phyloP scores from a whole-genome alignment of 73 alveolate species.

The Stentor roeselii region DNA sequence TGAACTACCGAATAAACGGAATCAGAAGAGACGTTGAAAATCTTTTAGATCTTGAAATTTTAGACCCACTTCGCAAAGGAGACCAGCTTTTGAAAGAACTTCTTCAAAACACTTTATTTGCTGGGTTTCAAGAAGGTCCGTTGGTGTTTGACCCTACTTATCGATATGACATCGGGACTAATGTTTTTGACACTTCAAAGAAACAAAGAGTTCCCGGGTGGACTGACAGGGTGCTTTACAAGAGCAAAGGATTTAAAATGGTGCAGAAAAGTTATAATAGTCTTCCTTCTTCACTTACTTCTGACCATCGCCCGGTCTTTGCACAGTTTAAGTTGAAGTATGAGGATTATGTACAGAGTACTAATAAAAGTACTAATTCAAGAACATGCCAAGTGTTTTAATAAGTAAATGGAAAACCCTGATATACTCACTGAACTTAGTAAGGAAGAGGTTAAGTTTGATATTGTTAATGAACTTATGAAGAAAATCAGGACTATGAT shows the following conservation, averaged over 20 bases:
- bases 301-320: constrained; percentile 67
- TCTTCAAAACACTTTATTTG: neutral
- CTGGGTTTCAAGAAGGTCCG: constrained; percentile 75
- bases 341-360: neutral
- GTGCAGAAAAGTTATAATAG: constrained; percentile 41
- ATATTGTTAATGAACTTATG: neutral
- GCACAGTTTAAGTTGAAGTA: constrained; percentile 13
- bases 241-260: constrained; percentile 39
- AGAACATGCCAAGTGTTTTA: neutral
- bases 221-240: constrained; percentile 82
- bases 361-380: neutral
- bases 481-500: neutral
- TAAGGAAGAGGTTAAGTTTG: too few species aligned
- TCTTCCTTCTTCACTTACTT: constrained; percentile 3
- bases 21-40: constrained; percentile 37
- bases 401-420: too few species aligned
- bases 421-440: too few species aligned
- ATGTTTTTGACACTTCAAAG: constrained; percentile 43
- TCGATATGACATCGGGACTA: constrained; percentile 54
- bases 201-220: constrained; percentile 79
- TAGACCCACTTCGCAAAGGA: constrained; percentile 32
- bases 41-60: constrained; percentile 31
- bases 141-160: constrained; percentile 85
- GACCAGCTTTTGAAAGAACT: constrained; percentile 34
- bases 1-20: constrained; percentile 74